Evolutionary conservation across 2,329 filamentous ascomycete species (phyloP), one percentile per base, ranked within the genome.

Genomic region (Ophiostoma himal-ulmi): DNA sequence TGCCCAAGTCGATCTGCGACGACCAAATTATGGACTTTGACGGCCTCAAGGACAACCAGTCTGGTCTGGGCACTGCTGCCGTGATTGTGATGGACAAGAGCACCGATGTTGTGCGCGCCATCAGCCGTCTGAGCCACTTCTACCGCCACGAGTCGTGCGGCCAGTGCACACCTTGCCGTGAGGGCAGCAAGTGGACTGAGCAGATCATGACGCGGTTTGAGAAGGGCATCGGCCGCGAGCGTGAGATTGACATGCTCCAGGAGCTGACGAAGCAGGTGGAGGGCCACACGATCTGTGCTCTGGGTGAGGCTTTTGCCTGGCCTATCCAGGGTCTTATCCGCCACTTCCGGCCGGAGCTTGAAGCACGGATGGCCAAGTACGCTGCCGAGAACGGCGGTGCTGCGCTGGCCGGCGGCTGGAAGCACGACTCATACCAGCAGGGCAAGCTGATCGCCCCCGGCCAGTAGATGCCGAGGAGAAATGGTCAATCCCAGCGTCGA

Each of bases 11-110:
- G 74, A 83, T 97, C 75, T 98, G 95, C 80, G 94, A 97, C 80
- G 90, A 97, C 72, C 94, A 98, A 81, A 82, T 99, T 70, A 99
- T 99, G 95, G 95, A 99, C 83, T 99, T 98, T 78, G 95, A 99
- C 79, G 94, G 92, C 11, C 88, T 99, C 76, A 99, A 99, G 87
- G 95, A 99, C 82, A 94, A 90, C 76, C 95, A 98, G 83, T 96
- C 93, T 73, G 95, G 95, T 87, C 90, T 99, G 17, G 95, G 95
- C 76, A 99, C 95, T 7, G 95, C 95, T 4, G 95, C 95, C 71
- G 94, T 99, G 75, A 97, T 99, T 77, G 95, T 99, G 80, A 97
- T 99, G 92, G 95, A 99, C 83, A 96, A 98, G 86, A 94, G 91
- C 77, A 92, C 95, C 74, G 95, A 99, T 80, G 91, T 99, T 69